Percentiles rank a stretch among this genome's conserved stretches.
Evolutionary conservation across 805 yeast species (phyloP).

Genomic region (Teunomyces lycoperdinae): DNA sequence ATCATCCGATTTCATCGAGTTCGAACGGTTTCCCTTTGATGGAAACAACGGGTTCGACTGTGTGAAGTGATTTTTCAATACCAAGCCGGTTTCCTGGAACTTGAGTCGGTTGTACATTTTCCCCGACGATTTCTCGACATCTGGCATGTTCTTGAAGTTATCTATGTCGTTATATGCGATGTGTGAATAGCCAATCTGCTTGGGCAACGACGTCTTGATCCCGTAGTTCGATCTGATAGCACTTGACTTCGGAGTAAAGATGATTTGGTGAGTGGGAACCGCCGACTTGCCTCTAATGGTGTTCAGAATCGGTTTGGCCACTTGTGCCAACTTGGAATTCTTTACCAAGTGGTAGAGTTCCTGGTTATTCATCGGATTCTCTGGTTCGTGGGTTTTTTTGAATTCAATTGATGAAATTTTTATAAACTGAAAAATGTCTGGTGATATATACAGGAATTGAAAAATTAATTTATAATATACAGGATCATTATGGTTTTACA

Average conservation of each 20-base stretch:
- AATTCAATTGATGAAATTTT: slow-evolving; percentile 1
- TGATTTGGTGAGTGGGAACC: slow-evolving; percentile 68
- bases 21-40: slow-evolving; percentile 20
- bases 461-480: not conserved
- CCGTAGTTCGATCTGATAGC: slow-evolving; percentile 73
- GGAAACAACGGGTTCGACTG: slow-evolving; percentile 44
- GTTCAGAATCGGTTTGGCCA: slow-evolving; percentile 39
- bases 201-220: slow-evolving; percentile 67
- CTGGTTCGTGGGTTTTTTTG: not conserved
- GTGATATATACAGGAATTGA: too few species aligned
- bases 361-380: slow-evolving; percentile 22
- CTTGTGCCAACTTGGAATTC: slow-evolving; percentile 43
- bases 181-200: slow-evolving; percentile 54
- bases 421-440: not conserved
- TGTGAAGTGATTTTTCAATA: slow-evolving; percentile 33
- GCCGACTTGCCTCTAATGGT: slow-evolving; percentile 27
- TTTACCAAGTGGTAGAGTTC: slow-evolving; percentile 35
- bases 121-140: slow-evolving; percentile 63
- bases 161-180: slow-evolving; percentile 67
- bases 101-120: slow-evolving; percentile 58
- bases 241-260: slow-evolving; percentile 65
- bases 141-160: slow-evolving; percentile 63
- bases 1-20: slow-evolving; percentile 18
- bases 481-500: not conserved
- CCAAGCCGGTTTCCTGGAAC: slow-evolving; percentile 66